Evolutionary conservation across 78 protist species (phyloP).

Genomic region (Protostelium mycophagum): DNA sequence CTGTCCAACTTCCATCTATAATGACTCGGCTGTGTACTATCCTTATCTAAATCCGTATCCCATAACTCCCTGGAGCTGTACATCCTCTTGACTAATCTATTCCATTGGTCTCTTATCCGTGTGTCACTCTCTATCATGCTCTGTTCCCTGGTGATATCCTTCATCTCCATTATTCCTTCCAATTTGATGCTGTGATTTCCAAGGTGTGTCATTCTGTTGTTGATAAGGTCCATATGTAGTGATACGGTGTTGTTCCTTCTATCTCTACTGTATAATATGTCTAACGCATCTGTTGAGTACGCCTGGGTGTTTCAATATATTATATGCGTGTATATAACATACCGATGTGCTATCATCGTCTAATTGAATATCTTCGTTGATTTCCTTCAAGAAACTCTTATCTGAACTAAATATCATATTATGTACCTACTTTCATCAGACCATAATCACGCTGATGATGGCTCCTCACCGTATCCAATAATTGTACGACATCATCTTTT

Average conservation of each 20-base stretch:
- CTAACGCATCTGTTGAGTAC: too few relatives aligned
- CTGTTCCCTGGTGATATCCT: not conserved
- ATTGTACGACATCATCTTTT: not conserved
- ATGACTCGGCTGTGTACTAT: not conserved
- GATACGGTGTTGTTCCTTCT: not conserved
- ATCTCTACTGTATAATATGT: not conserved
- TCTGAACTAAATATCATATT: not conserved
- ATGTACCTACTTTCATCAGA: too few relatives aligned
- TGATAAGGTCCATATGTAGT: not conserved
- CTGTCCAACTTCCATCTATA: conserved; percentile 55
- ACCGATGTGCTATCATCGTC: too few relatives aligned
- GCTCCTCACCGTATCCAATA: not conserved
- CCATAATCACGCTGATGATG: not conserved
- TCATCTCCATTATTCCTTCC: not conserved
- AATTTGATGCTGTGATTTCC: not conserved
- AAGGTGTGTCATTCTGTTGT: not conserved
- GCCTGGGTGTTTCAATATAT: too few relatives aligned
- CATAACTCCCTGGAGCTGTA: not conserved
- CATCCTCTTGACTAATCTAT: not conserved
- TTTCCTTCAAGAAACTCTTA: not conserved
- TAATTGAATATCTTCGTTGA: not conserved
- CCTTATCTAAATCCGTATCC: not conserved
- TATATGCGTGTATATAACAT: too few relatives aligned
- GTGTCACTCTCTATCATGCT: not conserved
- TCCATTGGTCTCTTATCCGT: not conserved